These are phyloP conservation scores for Boletales sp. DNA, from an alignment of 768 basidiomycete species.

Conservation along the genomic window DNA sequence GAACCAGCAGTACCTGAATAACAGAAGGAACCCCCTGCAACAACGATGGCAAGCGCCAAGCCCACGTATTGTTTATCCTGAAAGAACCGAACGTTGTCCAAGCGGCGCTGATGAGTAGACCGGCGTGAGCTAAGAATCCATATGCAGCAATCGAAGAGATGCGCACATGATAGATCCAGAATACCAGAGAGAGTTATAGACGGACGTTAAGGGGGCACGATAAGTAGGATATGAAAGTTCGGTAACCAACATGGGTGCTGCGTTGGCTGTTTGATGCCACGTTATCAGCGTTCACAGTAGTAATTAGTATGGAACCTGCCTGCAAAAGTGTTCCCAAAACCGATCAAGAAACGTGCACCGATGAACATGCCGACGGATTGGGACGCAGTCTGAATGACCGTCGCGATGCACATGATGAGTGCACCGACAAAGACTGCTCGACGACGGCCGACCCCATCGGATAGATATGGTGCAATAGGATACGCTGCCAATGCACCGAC, in stretches of 20 bases:
- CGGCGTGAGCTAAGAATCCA: not conserved
- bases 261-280: slow-evolving; percentile 41
- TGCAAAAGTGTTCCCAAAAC: slow-evolving; percentile 73
- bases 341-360: slow-evolving; percentile 73
- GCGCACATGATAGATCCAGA: slow-evolving; percentile 72
- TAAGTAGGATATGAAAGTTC: slow-evolving; percentile 81
- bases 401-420: slow-evolving; percentile 61
- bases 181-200: slow-evolving; percentile 85
- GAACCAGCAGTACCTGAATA: slow-evolving; percentile 62
- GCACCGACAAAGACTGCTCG: slow-evolving; percentile 65
- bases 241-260: slow-evolving; percentile 79
- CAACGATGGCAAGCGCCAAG: slow-evolving; percentile 79
- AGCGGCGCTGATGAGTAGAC: slow-evolving; percentile 48
- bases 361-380: slow-evolving; percentile 78
- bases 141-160: not conserved
- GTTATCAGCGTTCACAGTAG: not conserved
- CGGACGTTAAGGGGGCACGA: slow-evolving; percentile 71
- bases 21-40: slow-evolving; percentile 70
- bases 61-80: slow-evolving; percentile 62
- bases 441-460: slow-evolving; percentile 70
- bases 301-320: slow-evolving; percentile 30
- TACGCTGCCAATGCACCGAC: slow-evolving; percentile 68
- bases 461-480: slow-evolving; percentile 67
- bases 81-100: slow-evolving; percentile 82
- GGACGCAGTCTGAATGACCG: slow-evolving; percentile 65